These are phyloP conservation scores for Penicillium ochrochloron DNA, from an alignment of 495 filamentous ascomycete species.

Conservation along the genomic window DNA sequence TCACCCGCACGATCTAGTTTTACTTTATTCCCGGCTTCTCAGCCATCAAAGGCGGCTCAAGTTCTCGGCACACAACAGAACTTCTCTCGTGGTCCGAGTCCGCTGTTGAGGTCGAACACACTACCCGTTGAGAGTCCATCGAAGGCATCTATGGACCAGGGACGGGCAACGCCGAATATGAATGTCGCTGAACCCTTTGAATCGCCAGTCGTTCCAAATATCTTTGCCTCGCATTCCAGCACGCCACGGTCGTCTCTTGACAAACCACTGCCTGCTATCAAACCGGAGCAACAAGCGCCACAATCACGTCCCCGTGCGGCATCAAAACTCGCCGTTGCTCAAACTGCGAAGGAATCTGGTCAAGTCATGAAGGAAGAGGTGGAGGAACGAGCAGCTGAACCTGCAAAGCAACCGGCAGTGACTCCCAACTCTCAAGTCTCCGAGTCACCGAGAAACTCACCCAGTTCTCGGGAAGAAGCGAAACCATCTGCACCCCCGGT, in stretches of 20 bases:
- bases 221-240: slow-evolving; percentile 18
- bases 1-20: slow-evolving; percentile 63
- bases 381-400: neutral
- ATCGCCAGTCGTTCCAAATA: slow-evolving; percentile 17
- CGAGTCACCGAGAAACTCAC: neutral
- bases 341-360: neutral
- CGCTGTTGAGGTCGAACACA: slow-evolving; percentile 64
- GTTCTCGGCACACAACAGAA: slow-evolving; percentile 42
- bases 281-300: slow-evolving; percentile 16
- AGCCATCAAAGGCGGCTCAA: slow-evolving; percentile 44
- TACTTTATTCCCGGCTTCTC: slow-evolving; percentile 65
- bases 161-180: slow-evolving; percentile 17
- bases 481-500: neutral
- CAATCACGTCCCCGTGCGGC: slow-evolving; percentile 10
- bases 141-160: slow-evolving; percentile 5
- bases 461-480: neutral
- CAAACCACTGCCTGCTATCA: slow-evolving; percentile 32
- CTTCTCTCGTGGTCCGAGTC: slow-evolving; percentile 43
- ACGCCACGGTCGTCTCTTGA: slow-evolving; percentile 30
- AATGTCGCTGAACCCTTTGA: slow-evolving; percentile 23
- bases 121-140: slow-evolving; percentile 50
- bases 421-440: neutral
- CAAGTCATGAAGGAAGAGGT: neutral
- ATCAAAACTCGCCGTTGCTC: slow-evolving; percentile 7
- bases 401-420: neutral